Evolutionary conservation across 1,139 yeast species (phyloP), one percentile per base, ranked within the genome.

Genomic region (Barnettozyma hawaiiensis): DNA sequence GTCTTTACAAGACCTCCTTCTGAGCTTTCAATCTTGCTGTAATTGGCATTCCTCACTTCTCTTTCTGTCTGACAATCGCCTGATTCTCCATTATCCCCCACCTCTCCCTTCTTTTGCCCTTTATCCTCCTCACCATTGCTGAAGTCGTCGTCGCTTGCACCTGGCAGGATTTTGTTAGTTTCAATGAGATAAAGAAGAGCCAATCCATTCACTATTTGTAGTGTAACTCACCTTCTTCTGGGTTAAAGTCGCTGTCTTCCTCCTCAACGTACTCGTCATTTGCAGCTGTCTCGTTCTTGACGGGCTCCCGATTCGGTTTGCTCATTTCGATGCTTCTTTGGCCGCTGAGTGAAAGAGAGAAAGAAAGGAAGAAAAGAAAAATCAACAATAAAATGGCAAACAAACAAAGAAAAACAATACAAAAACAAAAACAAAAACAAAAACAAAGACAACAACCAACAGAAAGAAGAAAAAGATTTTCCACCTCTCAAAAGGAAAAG

Each of bases 241-340:
- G 84, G 45, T 74, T 74, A 58, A 72, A 81, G 51, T 81, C 86
- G 41, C 76, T 83, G 47, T 79, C 85, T 33, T 79, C 85, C 41
- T 78, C 81, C 50, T 80, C 86, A 34, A 71, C 67, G 46, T 78
- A 76, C 16, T 40, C 49, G 8, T 29, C 28, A 5, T 29, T 21
- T 21, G 10, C 24, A 14, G n/a, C 33, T 6, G 10, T 19, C 10
- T 36, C 40, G 18, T 15, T 36, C 31, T n/a, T 15, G 10, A 8
- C 7, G 18, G 16, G 31, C 16, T 19, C 39, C n/a, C 19, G 18
- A 4, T 20, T 16, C 18, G 12, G 20, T 18, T 35, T 35, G 16
- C 18, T 26, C 37, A 22, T 22, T 36, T 32, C n/a, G 19, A n/a
- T 27, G 34, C 33, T 19, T 26, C 24, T 34, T 34, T 11, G 10